phyloP scores from a whole-genome alignment of 169 alveolate species.

The Plasmodium gallinaceum region DNA sequence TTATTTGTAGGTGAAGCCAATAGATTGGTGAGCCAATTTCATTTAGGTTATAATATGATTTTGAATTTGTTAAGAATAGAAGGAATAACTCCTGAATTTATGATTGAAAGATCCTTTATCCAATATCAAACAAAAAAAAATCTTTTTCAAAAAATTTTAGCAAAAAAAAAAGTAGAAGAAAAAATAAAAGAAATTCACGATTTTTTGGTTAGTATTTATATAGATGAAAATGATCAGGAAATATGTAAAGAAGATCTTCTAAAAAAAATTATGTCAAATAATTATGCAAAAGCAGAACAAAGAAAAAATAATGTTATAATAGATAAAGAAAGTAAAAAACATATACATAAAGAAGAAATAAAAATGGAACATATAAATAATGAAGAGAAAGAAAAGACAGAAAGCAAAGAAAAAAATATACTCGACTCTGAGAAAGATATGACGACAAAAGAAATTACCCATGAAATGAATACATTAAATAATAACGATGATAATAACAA shows the following conservation, averaged over 20 bases:
- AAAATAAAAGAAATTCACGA: conserved; percentile 77
- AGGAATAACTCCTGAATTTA: conserved; percentile 95
- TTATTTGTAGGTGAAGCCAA: conserved; percentile 94
- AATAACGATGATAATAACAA: conserved; percentile 27
- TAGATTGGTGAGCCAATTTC: conserved; percentile 95
- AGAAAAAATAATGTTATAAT: background rate
- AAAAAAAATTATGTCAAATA: conserved; percentile 76
- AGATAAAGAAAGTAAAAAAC: background rate
- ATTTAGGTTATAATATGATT: conserved; percentile 97
- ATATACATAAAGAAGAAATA: background rate
- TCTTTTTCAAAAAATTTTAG: conserved; percentile 82
- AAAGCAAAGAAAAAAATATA: background rate
- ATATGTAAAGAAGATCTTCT: conserved; percentile 79
- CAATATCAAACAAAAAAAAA: conserved; percentile 95
- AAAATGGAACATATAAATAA: background rate
- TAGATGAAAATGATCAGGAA: conserved; percentile 81
- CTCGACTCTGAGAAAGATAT: background rate
- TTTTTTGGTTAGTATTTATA: conserved; percentile 6
- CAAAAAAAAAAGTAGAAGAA: conserved; percentile 84
- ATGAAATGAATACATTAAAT: background rate
- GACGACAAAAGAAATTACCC: background rate
- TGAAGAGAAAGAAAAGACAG: background rate
- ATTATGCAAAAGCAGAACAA: conserved; percentile 59
- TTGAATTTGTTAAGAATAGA: conserved; percentile 96
- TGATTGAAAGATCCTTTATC: conserved; percentile 96